Conservation (phyloP, 805 yeast genomes). For the Ogataea trehalophila region DNA sequence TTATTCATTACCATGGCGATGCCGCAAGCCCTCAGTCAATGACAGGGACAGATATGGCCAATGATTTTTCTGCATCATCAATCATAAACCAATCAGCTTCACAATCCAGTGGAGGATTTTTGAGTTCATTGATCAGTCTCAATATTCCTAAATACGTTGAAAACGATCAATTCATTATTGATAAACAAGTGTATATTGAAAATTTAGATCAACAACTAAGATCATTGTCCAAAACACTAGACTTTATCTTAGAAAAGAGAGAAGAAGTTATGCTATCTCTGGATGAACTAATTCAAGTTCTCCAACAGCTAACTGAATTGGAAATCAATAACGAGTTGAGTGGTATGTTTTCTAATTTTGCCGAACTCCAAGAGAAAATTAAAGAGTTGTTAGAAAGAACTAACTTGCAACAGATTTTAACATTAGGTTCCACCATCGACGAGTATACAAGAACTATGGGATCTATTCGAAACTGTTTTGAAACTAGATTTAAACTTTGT, state of each 20-base stretch:
- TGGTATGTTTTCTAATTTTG: slow-evolving; percentile 62
- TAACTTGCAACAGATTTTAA: slow-evolving; percentile 78
- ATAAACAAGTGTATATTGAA: slow-evolving; percentile 64
- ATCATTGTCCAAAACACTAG: slow-evolving; percentile 65
- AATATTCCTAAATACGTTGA: slow-evolving; percentile 63
- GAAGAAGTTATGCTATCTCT: slow-evolving; percentile 64
- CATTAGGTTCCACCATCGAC: slow-evolving; percentile 81
- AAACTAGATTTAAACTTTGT: slow-evolving; percentile 61
- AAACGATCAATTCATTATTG: slow-evolving; percentile 71
- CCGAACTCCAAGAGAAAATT: slow-evolving; percentile 64
- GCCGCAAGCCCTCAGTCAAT: slow-evolving; percentile 29
- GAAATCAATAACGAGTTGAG: slow-evolving; percentile 68
- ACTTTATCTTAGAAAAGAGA: slow-evolving; percentile 68
- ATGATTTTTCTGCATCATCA: slow-evolving; percentile 25
- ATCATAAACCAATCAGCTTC: slow-evolving; percentile 20
- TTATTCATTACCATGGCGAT: slow-evolving; percentile 29
- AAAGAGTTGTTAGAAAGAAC: slow-evolving; percentile 73
- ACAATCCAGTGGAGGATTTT: slow-evolving; percentile 45
- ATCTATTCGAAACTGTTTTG: slow-evolving; percentile 68
- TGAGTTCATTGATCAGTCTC: slow-evolving; percentile 66
- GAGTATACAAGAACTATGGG: slow-evolving; percentile 78
- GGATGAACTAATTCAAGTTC: slow-evolving; percentile 52
- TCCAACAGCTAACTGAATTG: slow-evolving; percentile 61
- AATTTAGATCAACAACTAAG: slow-evolving; percentile 68
- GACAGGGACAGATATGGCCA: slow-evolving; percentile 16